These are phyloP conservation scores for Gaeumannomyces tritici DNA, from an alignment of 2,329 filamentous ascomycete species.

Conservation along the genomic window DNA sequence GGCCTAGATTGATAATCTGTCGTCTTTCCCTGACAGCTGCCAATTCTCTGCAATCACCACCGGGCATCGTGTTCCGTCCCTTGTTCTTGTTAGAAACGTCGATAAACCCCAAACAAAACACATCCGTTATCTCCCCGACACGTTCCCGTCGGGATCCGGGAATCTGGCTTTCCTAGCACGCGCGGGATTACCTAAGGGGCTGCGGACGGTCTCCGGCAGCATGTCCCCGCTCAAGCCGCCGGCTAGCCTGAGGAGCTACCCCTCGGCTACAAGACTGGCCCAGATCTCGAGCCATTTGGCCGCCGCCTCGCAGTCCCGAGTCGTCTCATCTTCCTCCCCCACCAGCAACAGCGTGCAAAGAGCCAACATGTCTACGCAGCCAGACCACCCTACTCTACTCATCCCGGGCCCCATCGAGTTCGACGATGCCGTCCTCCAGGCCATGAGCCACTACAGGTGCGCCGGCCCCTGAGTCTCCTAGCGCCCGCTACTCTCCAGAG, in stretches of 20 bases:
- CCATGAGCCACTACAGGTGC: constrained; percentile 91
- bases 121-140: not conserved
- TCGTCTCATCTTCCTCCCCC: constrained; percentile 14
- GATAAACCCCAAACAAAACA: not conserved
- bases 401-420: constrained; percentile 98
- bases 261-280: constrained; percentile 11
- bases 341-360: constrained; percentile 7
- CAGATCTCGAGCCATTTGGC: constrained; percentile 17
- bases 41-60: not conserved
- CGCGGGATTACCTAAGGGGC: constrained; percentile 4
- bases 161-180: constrained; percentile 1
- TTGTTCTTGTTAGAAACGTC: not conserved
- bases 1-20: not conserved
- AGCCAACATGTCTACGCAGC: constrained; percentile 50
- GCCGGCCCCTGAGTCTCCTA: constrained; percentile 7
- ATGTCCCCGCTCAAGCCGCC: constrained; percentile 3
- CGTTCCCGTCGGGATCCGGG: not conserved
- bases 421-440: constrained; percentile 89
- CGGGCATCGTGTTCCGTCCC: not conserved
- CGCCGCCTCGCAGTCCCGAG: constrained; percentile 12
- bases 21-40: not conserved
- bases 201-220: constrained; percentile 1
- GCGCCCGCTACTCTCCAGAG: too few relatives aligned
- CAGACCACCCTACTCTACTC: constrained; percentile 63
- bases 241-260: constrained; percentile 1